Evolutionary conservation across 192 early-diverging fungal species (phyloP), one percentile per base, ranked within the genome.

Genomic region (Coemansia sp.): DNA sequence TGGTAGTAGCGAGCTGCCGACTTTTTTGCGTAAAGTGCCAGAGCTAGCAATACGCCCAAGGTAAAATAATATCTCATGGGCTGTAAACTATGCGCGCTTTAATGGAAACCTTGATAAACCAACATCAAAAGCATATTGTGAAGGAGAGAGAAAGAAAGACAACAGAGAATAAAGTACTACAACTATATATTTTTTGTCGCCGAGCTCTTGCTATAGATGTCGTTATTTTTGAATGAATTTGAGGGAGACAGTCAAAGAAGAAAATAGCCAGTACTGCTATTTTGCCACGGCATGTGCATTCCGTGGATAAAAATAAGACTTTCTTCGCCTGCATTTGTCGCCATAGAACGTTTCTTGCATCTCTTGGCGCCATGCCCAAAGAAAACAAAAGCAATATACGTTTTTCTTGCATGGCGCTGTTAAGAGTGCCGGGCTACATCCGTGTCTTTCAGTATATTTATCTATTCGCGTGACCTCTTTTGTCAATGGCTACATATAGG

Each of bases 1-100:
- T 34, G 53, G 56, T 63, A 73, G 56, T 54, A 53, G 34, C 59
- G 54, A 14, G 48, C 56, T 8, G 19, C 19, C 12, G 54, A 53
- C 5, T 21, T 21, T 1, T 24, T 34, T 18, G 17, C n/a, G 10
- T 36, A 33, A 8, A 62, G 21, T 0, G 55, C 38, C 12, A 63
- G 3, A 3, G 36, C 18, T 17, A 61, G 52, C 43, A 71, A 21
- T 21, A 19, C 38, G 11, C 8, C 15, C 15, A 39, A 11, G 9
- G 38, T 5, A 39, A 39, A 39, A 39, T 2, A 17, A 32, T 19
- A 34, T 18, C 9, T 53, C 27, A 53, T 53, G 38, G 38, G 12
- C 11, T 39, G 38, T 39, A 8, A 15, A 39, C 2, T 39, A 39
- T 39, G 29, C 7, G 29, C n/a, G n/a, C n/a, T n/a, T n/a, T n/a